Percentiles rank a stretch among this genome's conserved stretches.
These are phyloP conservation scores for Ogataea dorogensis DNA, from an alignment of 805 yeast genomes.

Conservation along the genomic window DNA sequence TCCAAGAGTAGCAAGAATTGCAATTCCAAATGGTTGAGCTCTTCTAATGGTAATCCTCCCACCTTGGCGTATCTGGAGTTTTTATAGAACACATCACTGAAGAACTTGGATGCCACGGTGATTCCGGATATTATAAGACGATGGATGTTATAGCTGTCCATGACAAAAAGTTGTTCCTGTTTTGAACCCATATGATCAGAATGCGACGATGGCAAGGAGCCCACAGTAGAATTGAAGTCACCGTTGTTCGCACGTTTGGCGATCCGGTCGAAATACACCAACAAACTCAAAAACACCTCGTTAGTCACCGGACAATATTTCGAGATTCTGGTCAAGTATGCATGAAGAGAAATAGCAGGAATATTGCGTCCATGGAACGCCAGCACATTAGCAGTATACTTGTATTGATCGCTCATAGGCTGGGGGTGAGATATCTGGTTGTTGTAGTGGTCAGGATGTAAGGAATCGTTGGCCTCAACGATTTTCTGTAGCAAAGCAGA, in stretches of 20 bases:
- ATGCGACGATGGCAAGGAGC: conserved; percentile 15
- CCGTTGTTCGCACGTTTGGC: conserved; percentile 75
- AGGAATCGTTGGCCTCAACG: conserved; percentile 82
- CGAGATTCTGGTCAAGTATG: conserved; percentile 83
- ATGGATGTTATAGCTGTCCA: conserved; percentile 96
- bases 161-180: conserved; percentile 71
- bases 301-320: conserved; percentile 98
- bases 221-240: conserved; percentile 30
- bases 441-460: conserved; percentile 67
- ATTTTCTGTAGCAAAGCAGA: conserved; percentile 82
- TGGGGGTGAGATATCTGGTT: conserved; percentile 28
- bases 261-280: conserved; percentile 93
- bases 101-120: conserved; percentile 93
- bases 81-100: conserved; percentile 91
- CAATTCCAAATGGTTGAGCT: conserved; percentile 85
- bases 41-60: conserved; percentile 92
- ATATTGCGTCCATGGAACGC: conserved; percentile 95
- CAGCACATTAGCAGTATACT: conserved; percentile 64
- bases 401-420: conserved; percentile 34
- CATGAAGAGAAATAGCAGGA: conserved; percentile 91
- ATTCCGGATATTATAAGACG: conserved; percentile 91
- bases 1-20: conserved; percentile 84
- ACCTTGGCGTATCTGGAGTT: conserved; percentile 93
- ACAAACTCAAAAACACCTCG: conserved; percentile 85
- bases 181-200: conserved; percentile 19